Base-by-base conservation (phyloP, 2,329 filamentous ascomycete genomes). In the Sarocladium brachiariae region DNA sequence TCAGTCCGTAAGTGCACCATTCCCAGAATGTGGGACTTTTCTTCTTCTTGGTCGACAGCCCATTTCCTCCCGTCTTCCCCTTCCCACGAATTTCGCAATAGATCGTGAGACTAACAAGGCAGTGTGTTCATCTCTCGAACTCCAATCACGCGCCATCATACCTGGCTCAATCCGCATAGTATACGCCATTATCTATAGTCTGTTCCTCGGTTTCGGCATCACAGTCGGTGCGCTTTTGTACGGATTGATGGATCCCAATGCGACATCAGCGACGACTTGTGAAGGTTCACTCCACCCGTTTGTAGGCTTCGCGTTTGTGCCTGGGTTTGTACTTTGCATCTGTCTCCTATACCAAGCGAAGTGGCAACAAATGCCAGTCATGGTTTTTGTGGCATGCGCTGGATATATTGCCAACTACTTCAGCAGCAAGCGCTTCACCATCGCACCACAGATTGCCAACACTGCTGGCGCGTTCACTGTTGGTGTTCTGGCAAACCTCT, bases 331-430 rank as follows among this genome's bases (percentile, higher is more conserved):
- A 8, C 61, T 89, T 24, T 88, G 84, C 59, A 75, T 92, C 34
- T 81, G 84, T 45, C 71, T 90, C 51, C 81, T 91, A 63, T 91
- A 91, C 63, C 86, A 91, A 58, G 87, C 86, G 34, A 89, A 89
- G 64, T 89, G 82, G 80, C 86, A 82, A 57, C 88, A 93, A 63
- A 80, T 85, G 57, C 88, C 88, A 0, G 74, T 87, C 49, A 92
- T 92, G 87, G 68, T 88, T 2, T 34, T 83, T 43, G 88, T 93
- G 51, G 80, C 87, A 1, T 79, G 87, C 52, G 75, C 78, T 0
- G 88, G 88, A 2, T 92, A 90, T 62, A 67, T 88, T 2, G 84
- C 89, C 57, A 91, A 87, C 62, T 89, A 80, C 67, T 90, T 86
- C 68, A 82, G 79, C 43, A 77, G 79, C 14, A 70, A 76, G 21